phyloP scores from a whole-genome alignment of 164 flowering plant species.

The Chimonanthus praecox region DNA sequence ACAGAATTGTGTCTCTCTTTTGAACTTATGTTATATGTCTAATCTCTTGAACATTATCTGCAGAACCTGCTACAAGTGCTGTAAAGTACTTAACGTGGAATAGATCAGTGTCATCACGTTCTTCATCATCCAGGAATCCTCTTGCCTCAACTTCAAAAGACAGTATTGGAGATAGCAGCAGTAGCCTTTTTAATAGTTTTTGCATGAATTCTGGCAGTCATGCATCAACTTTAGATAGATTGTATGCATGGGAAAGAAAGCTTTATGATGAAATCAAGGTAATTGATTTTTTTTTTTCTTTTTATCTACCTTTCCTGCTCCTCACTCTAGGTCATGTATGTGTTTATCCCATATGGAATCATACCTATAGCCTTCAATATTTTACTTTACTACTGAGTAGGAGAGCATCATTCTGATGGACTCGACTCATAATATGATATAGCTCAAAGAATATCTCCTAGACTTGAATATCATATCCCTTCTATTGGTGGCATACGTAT shows the following conservation, averaged over 20 bases:
- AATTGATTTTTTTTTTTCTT: slow-evolving; percentile 5
- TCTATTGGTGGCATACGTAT: neutral
- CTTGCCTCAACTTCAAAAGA: slow-evolving; percentile 36
- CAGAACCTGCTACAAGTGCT: slow-evolving; percentile 54
- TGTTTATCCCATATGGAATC: neutral
- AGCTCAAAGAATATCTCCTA: neutral
- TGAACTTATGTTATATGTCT: slow-evolving; percentile 1
- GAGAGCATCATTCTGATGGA: neutral
- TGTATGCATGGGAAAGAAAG: slow-evolving; percentile 96
- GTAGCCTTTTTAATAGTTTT: slow-evolving; percentile 44
- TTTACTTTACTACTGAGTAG: neutral
- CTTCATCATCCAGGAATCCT: slow-evolving; percentile 79
- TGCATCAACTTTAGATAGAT: slow-evolving; percentile 90
- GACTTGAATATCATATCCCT: neutral
- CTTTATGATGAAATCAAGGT: slow-evolving; percentile 99
- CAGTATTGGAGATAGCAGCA: slow-evolving; percentile 37
- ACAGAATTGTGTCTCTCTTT: too few relatives aligned
- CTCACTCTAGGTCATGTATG: neutral
- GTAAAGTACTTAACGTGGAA: slow-evolving; percentile 88
- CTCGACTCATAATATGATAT: neutral
- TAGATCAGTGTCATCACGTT: slow-evolving; percentile 70
- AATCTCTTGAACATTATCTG: slow-evolving; percentile 4
- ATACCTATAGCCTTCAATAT: neutral
- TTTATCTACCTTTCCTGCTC: neutral
- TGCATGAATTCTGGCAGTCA: slow-evolving; percentile 93